A percentile compares a stretch with the other conserved stretches of the same genome.
Evolutionary conservation across 225 moss, liverwort and hornwort species (phyloP).

Genomic region (Marchantia polymorpha): DNA sequence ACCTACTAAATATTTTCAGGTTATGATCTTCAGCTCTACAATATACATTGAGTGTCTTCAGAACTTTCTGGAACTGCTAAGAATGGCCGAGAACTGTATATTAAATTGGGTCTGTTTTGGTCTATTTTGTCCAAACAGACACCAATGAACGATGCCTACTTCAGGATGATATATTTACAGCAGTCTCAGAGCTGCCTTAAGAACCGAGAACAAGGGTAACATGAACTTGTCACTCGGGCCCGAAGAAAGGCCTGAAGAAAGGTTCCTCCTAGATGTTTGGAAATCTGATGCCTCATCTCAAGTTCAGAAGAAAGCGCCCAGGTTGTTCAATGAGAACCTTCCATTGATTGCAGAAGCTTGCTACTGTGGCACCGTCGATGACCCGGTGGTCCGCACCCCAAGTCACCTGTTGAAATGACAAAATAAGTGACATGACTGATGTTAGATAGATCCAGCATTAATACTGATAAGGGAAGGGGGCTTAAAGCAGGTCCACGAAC

Average conservation of each 20-base stretch:
- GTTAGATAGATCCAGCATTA: background rate
- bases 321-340: conserved; percentile 86
- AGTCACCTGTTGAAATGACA: conserved; percentile 57
- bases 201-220: background rate
- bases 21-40: too few relatives aligned
- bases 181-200: background rate
- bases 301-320: conserved; percentile 48
- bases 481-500: background rate
- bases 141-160: background rate
- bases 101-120: too few relatives aligned
- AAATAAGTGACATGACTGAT: background rate
- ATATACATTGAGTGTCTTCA: too few relatives aligned
- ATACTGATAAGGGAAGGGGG: too few relatives aligned
- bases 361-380: conserved; percentile 91
- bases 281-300: conserved; percentile 13
- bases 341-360: conserved; percentile 93
- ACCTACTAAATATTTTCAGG: too few relatives aligned
- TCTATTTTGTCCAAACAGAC: background rate
- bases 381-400: conserved; percentile 98
- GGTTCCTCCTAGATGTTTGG: background rate
- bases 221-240: background rate
- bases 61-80: too few relatives aligned
- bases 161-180: background rate
- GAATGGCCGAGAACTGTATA: too few relatives aligned
- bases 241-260: background rate